Conservation (phyloP, 1,284 basidiomycete genomes). For the Vanrija sp. region DNA sequence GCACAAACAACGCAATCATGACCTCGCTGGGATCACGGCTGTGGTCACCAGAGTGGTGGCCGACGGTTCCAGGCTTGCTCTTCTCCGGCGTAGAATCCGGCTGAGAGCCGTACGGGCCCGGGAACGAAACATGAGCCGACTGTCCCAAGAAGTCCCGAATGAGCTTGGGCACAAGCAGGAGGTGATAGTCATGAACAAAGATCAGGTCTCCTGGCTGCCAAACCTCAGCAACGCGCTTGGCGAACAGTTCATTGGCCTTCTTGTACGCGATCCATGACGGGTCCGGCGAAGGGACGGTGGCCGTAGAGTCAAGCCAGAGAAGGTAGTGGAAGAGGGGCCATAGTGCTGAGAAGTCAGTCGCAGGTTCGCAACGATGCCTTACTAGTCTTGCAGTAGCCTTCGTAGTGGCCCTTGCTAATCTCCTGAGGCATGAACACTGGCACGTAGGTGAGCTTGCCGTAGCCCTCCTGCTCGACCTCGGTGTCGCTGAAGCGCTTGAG, state of each 20-base stretch:
- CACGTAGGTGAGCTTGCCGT: slow-evolving; percentile 66
- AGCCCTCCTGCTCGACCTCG: slow-evolving; percentile 51
- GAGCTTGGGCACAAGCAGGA: slow-evolving; percentile 83
- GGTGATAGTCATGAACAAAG: slow-evolving; percentile 89
- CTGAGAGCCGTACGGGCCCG: slow-evolving; percentile 1
- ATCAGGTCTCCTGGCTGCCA: slow-evolving; percentile 86
- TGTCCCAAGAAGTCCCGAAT: slow-evolving; percentile 73
- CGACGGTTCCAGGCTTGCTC: slow-evolving; percentile 28
- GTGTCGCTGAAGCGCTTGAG: slow-evolving; percentile 61
- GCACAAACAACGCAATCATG: slow-evolving; percentile 87
- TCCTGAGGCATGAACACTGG: slow-evolving; percentile 91
- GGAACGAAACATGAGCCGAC: slow-evolving; percentile 41
- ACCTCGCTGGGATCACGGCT: slow-evolving; percentile 27
- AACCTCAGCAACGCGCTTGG: slow-evolving; percentile 66
- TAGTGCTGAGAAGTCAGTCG: slow-evolving; percentile 57
- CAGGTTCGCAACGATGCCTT: slow-evolving; percentile 40
- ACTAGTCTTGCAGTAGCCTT: slow-evolving; percentile 98
- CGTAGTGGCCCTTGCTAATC: slow-evolving; percentile 88
- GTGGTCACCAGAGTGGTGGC: slow-evolving; percentile 3
- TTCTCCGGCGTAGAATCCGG: slow-evolving; percentile 24
- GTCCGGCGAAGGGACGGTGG: slow-evolving; percentile 58
- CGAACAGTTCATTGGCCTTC: slow-evolving; percentile 81
- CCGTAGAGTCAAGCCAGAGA: slow-evolving; percentile 83
- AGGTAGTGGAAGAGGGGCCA: slow-evolving; percentile 99
- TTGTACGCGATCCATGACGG: slow-evolving; percentile 78